Evolutionary conservation across 768 basidiomycete species (phyloP), one percentile per base, ranked within the genome.

Genomic region (Tephrocybe sp.): DNA sequence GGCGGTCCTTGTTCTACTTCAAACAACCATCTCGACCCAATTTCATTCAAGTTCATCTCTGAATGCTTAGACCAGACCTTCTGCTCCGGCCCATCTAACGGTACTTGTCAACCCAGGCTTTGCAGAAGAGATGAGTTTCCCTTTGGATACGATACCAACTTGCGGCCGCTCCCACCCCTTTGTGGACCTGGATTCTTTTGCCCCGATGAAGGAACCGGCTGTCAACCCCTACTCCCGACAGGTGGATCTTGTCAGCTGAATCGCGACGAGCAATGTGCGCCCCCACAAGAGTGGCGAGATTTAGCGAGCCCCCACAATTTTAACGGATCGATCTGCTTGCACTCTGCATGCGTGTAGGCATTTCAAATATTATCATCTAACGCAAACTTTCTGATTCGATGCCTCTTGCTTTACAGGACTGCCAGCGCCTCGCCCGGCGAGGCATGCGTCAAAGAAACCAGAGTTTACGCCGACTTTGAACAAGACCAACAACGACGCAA

Each of bases 51-150:
- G 47, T 76, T 86, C 62, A 60, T 77, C 16, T 79, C 80, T 25
- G 82, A 86, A 58, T 89, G 86, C 64, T 73, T 75, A 52, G 75
- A 82, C 42, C 73, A 70, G 38, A 74, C 75, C 0, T 87, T 81
- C 62, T 87, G 86, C 62, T 69, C 76, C 13, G 65, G 63, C 0
- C 49, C 67, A 39, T 38, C 30, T 35, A 60, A 69, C 40, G 73
- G 77, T 7, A 75, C 75, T 7, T 89, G 86, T 60, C 65, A 72
- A 19, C 69, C 74, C 5, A 76, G 77, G 37, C 71, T 70, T 4
- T 87, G 86, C 62, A 69, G 84, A 22, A 70, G 75, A 34, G 86
- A 87, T 59, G 77, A 80, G 55, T 86, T 78, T 56, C 80, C 81
- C 1, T 82, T 78, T 50, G 79, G 77, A 32, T 83, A 70, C 60